Evolutionary conservation across 768 basidiomycete genomes (phyloP).

Genomic region (Naganishia onofrii): DNA sequence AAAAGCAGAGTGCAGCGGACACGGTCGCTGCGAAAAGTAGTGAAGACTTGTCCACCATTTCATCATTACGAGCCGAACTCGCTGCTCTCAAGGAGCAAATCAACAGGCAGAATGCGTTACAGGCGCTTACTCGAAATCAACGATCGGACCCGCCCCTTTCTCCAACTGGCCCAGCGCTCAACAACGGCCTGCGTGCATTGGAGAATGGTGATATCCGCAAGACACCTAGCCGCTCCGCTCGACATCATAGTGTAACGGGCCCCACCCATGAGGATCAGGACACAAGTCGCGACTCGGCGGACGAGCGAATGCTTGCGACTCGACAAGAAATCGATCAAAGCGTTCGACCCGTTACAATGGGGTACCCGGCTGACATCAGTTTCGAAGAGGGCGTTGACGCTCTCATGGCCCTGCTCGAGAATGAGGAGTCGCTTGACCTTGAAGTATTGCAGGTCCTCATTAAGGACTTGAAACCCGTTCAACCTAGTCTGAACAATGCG

Average conservation of each 20-base stretch:
- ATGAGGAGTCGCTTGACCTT: conserved; percentile 82
- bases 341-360: conserved; percentile 82
- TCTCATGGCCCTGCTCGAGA: conserved; percentile 89
- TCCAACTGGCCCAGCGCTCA: conserved; percentile 57
- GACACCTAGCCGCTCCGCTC: conserved; percentile 32
- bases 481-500: conserved; percentile 81
- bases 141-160: conserved; percentile 79
- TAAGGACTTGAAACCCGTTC: conserved; percentile 86
- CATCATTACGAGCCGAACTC: conserved; percentile 87
- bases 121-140: conserved; percentile 71
- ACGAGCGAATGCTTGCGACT: conserved; percentile 68
- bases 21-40: conserved; percentile 58
- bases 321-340: conserved; percentile 56
- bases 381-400: conserved; percentile 90
- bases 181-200: conserved; percentile 60
- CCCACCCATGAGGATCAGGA: conserved; percentile 31
- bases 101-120: conserved; percentile 89
- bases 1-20: conserved; percentile 67
- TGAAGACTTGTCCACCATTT: conserved; percentile 82
- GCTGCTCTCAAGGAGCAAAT: conserved; percentile 89
- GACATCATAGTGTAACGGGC: conserved; percentile 44
- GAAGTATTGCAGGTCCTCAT: conserved; percentile 88
- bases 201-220: conserved; percentile 49
- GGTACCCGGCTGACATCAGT: conserved; percentile 53
- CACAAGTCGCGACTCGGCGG: conserved; percentile 62